phyloP scores from a whole-genome alignment of 441 rosid genomes.

The Adansonia gregorii region DNA sequence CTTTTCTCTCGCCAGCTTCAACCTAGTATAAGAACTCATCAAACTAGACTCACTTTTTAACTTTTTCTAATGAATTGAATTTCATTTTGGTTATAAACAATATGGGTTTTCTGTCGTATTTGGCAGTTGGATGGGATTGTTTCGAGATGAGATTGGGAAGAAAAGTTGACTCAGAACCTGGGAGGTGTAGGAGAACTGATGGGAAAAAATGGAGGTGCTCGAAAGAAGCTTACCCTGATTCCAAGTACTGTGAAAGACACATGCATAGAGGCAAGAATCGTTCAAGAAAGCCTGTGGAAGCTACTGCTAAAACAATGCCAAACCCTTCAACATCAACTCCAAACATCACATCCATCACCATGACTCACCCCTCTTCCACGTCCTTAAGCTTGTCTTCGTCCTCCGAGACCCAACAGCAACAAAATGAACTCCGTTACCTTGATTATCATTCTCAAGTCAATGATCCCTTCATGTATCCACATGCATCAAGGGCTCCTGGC shows the following conservation, averaged over 20 bases:
- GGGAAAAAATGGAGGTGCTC: constrained; percentile 99
- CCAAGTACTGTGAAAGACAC: constrained; percentile 97
- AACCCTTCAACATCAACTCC: constrained; percentile 1
- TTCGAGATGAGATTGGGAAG: constrained; percentile 77
- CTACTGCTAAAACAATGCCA: constrained; percentile 36
- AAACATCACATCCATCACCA: constrained; percentile 39
- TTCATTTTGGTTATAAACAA: background rate
- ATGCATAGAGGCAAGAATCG: constrained; percentile 99
- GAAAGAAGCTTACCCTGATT: constrained; percentile 90
- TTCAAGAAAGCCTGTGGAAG: constrained; percentile 99
- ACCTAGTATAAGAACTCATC: constrained; percentile 44
- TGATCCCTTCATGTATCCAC: constrained; percentile 38
- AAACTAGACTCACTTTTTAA: background rate
- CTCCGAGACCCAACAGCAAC: constrained; percentile 38
- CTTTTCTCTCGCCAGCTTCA: constrained; percentile 58
- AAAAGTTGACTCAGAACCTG: constrained; percentile 91
- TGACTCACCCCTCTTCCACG: constrained; percentile 32
- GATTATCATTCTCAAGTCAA: constrained; percentile 27
- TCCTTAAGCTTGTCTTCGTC: constrained; percentile 31
- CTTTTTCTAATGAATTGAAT: background rate
- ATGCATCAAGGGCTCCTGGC: constrained; percentile 38
- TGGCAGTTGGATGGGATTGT: constrained; percentile 84
- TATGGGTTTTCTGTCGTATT: background rate
- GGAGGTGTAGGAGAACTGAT: constrained; percentile 94
- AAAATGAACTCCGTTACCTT: constrained; percentile 32